Conservation (phyloP, 495 filamentous ascomycete species). For the Friedmanniomyces simplex region DNA sequence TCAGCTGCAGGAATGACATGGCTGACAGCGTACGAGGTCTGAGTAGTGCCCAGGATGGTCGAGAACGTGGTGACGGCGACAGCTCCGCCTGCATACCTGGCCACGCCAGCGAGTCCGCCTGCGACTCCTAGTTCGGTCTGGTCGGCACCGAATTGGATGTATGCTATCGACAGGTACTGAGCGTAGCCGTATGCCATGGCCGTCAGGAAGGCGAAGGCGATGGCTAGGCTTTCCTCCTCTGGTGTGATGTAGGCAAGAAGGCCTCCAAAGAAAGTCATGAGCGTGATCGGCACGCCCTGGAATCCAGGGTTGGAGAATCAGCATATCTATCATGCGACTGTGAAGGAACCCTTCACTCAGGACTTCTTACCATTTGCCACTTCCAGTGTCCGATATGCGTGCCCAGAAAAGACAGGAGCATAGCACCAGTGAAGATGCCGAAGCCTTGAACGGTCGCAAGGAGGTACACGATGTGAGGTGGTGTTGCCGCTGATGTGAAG, state of each 20-base stretch:
- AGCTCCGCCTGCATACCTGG: slow-evolving; percentile 28
- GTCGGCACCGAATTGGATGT: slow-evolving; percentile 25
- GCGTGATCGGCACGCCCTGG: slow-evolving; percentile 19
- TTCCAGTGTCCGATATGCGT: slow-evolving; percentile 29
- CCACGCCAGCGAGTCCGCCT: slow-evolving; percentile 19
- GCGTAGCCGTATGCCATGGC: slow-evolving; percentile 24
- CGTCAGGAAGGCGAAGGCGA: slow-evolving; percentile 27
- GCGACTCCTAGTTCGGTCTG: slow-evolving; percentile 28
- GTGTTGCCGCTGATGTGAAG: slow-evolving; percentile 19
- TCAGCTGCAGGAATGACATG: slow-evolving; percentile 21
- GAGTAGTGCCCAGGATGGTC: slow-evolving; percentile 20
- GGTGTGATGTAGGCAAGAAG: slow-evolving; percentile 25
- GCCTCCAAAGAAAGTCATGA: slow-evolving; percentile 28
- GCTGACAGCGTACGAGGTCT: neutral
- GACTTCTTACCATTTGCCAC: slow-evolving; percentile 18
- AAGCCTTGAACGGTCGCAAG: slow-evolving; percentile 26
- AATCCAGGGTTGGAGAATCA: neutral
- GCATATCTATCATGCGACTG: too few species aligned
- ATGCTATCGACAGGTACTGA: slow-evolving; percentile 25
- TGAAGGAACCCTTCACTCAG: neutral
- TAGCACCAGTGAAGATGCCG: slow-evolving; percentile 25
- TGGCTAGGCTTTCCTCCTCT: slow-evolving; percentile 23
- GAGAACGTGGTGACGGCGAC: slow-evolving; percentile 25
- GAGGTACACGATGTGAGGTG: slow-evolving; percentile 18
- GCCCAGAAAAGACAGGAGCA: slow-evolving; percentile 26